Percentiles rank a stretch among this genome's conserved stretches.
These are phyloP conservation scores for Tilletiaria anomala DNA, from an alignment of 1,284 basidiomycete genomes.

Conservation along the genomic window DNA sequence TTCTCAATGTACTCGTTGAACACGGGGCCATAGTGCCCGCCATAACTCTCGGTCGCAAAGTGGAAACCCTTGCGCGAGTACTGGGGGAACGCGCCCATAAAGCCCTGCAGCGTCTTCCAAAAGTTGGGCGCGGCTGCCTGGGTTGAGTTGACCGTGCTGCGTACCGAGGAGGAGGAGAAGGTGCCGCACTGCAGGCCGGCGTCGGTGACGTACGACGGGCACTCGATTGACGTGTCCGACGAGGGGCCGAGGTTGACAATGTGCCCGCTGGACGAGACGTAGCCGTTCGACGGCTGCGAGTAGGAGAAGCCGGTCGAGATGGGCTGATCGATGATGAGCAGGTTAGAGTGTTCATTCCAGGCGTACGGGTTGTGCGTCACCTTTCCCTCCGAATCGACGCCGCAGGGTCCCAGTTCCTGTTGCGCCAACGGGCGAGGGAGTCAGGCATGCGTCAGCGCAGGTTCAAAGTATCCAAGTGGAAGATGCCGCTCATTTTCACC, in stretches of 20 bases:
- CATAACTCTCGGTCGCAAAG: constrained; percentile 49
- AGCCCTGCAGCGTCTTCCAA: constrained; percentile 49
- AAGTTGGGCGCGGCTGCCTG: constrained; percentile 24
- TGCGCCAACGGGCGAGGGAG: too few relatives aligned
- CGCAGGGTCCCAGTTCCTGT: constrained; percentile 53
- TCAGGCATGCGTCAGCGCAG: too few relatives aligned
- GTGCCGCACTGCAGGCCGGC: constrained; percentile 18
- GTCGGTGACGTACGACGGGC: constrained; percentile 11
- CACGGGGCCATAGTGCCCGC: constrained; percentile 49
- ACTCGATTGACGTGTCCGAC: constrained; percentile 3
- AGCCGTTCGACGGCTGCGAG: constrained; percentile 13
- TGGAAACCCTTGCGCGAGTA: constrained; percentile 43
- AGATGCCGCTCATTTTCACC: too few relatives aligned
- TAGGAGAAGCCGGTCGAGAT: constrained; percentile 23
- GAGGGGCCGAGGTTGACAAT: constrained; percentile 9
- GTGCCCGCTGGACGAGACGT: constrained; percentile 8
- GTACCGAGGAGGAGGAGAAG: constrained; percentile 14
- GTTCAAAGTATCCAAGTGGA: too few relatives aligned
- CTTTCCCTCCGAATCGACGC: constrained; percentile 49
- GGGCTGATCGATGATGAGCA: constrained; percentile 63
- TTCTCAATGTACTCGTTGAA: constrained; percentile 45
- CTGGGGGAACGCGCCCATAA: constrained; percentile 21
- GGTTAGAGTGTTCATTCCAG: constrained; percentile 54
- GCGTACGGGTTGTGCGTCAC: constrained; percentile 50
- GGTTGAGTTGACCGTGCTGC: constrained; percentile 17